Base-by-base conservation (phyloP, 2,329 filamentous ascomycete species). In the Monosporascus sp. region DNA sequence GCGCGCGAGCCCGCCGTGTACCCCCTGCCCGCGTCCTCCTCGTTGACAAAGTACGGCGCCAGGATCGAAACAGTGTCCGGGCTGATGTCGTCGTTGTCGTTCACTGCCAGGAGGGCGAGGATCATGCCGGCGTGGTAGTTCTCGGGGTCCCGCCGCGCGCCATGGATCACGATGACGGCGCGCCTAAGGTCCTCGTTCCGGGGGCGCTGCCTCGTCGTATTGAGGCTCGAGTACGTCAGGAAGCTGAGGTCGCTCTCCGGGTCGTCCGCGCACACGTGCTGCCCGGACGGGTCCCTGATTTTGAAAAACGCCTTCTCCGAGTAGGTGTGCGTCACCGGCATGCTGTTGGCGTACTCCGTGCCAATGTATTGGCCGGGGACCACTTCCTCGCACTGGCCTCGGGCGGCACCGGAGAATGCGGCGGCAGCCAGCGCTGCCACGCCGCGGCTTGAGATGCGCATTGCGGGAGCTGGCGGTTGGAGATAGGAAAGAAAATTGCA, bases 21-120 rank as follows among this genome's bases (percentile, higher is more conserved):
- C 2, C 52, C 54, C 11, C 20, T 48, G 46, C 47, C 47, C 31
- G 47, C 50, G 37, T 56, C 52, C 3, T 52, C 44, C 5, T 45
- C 52, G 47, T 56, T 56, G 27, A 52, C 52, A 44, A 47, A 56
- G 25, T 56, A 52, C n/a, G 50, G 50, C 17, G 50, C 50, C 37
- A 46, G 9, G 43, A 52, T 44, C 17, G 37, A 38, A n/a, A 52
- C 45, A 7, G 37, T 52, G 15, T 52, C 50, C 18, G 37, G n/a
- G 31, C 37, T 52, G 37, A 52, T 44, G 37, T 27, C 24, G 15
- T 22, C 39, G 43, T 46, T 31, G 37, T 25, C 45, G 38, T 17
- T 44, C 20, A 48, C 31, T 3, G 20, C 17, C 24, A 27, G 45
- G 37, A 52, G 41, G 20, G 50, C 50, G 5, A 41, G 38, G 18